These are phyloP conservation scores for Magnolia sinica DNA, from an alignment of 164 flowering plant species.

Conservation along the genomic window DNA sequence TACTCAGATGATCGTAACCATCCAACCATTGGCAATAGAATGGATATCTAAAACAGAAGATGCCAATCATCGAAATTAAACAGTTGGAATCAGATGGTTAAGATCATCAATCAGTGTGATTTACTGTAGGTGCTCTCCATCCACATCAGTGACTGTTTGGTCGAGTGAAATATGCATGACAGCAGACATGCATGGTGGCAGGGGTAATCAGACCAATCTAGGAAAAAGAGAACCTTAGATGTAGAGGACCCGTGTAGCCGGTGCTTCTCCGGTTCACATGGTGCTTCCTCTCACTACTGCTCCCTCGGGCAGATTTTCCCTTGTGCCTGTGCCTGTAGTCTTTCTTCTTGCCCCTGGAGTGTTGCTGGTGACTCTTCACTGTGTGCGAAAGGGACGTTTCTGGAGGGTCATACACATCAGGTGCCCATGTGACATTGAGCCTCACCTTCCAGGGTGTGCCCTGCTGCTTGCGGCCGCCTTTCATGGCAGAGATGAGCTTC, in stretches of 20 bases:
- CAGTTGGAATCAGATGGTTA: no score
- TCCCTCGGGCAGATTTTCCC: constrained; percentile 36
- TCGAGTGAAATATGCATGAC: no score
- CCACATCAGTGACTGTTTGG: no score
- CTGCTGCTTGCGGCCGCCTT: constrained; percentile 68
- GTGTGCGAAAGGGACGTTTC: constrained; percentile 52
- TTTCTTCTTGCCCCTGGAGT: constrained; percentile 39
- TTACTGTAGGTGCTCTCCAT: no score
- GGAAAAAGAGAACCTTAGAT: constrained; percentile 8
- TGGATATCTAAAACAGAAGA: no score
- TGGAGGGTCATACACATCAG: constrained; percentile 84
- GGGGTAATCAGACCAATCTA: no score
- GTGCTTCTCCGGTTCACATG: constrained; percentile 20
- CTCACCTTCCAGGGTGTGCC: constrained; percentile 34
- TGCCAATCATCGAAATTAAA: no score
- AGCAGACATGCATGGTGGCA: no score
- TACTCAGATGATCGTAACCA: no score
- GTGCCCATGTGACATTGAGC: constrained; percentile 69
- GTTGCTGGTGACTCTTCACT: constrained; percentile 34
- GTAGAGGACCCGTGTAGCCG: constrained; percentile 19
- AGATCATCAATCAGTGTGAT: no score
- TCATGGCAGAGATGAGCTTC: constrained; percentile 68
- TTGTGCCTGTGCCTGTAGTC: constrained; percentile 49
- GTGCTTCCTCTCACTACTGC: constrained; percentile 51
- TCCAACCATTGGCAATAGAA: no score